Conservation (phyloP, 768 basidiomycete species). For the Termitomyces sp. region DNA sequence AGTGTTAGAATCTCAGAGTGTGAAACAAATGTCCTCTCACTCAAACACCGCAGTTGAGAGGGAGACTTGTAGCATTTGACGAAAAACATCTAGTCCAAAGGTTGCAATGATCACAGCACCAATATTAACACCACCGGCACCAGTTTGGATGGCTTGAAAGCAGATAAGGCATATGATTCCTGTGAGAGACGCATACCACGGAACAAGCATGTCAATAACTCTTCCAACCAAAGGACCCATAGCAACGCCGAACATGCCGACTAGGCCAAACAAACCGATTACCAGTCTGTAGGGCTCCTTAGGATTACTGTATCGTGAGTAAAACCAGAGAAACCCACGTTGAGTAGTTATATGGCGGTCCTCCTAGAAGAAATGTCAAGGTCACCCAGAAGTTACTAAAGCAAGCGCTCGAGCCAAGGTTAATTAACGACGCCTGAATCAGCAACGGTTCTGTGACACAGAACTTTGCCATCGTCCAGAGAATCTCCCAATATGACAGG, state of each 20-base stretch:
- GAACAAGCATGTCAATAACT: constrained; percentile 62
- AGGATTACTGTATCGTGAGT: neutral
- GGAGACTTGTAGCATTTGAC: constrained; percentile 72
- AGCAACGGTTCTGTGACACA: constrained; percentile 73
- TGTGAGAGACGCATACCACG: constrained; percentile 71
- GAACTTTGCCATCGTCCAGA: constrained; percentile 74
- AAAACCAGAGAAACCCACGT: constrained; percentile 38
- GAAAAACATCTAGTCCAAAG: constrained; percentile 65
- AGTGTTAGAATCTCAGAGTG: neutral
- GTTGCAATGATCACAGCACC: constrained; percentile 65
- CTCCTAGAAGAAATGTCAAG: constrained; percentile 76
- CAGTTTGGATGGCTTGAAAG: constrained; percentile 61
- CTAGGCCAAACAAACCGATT: constrained; percentile 71
- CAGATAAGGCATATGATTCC: constrained; percentile 40
- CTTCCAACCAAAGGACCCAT: constrained; percentile 69
- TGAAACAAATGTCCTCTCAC: constrained; percentile 22
- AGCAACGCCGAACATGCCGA: constrained; percentile 68
- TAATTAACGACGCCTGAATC: constrained; percentile 61
- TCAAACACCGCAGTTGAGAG: constrained; percentile 56
- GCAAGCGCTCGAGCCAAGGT: constrained; percentile 54
- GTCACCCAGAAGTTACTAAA: constrained; percentile 67
- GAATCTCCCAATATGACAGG: constrained; percentile 61
- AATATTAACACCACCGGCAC: constrained; percentile 64
- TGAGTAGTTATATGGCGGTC: constrained; percentile 69
- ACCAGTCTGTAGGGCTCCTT: constrained; percentile 26